Base-by-base conservation (phyloP, 768 basidiomycete species). In the Termitomyces sp. region DNA sequence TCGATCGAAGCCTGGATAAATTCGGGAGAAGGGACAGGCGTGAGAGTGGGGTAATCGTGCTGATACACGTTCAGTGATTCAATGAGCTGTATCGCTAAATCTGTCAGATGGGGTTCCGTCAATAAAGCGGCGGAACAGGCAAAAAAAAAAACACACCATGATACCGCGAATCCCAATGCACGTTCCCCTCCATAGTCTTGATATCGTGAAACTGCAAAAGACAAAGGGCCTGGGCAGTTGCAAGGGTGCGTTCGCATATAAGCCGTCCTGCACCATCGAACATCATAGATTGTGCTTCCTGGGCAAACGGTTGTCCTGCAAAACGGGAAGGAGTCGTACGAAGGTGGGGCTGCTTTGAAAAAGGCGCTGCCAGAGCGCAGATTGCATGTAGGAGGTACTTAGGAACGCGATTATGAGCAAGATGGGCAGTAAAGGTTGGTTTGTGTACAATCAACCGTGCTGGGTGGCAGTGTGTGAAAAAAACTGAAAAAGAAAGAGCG, bases 401-500 rank as follows among this genome's bases (percentile, higher is more conserved):
- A 42, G 91, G 90, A 33, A 93, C 80, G 57, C 80, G 77, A 62
- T 85, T 84, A 59, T 83, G 82, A 56, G 81, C 81, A 8, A 93
- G 80, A 33, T 81, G 77, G 2, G 83, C 77, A 24, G 85, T 77
- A 64, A 93, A 93, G 8, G 86, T 84, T 22, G 91, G 86, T 53
- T 88, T 88, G 71, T 93, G 91, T 47, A 93, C 81, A 59, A 92
- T 77, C 63, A 85, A 79, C 38, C 87, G 82, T 60, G 85, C 83
- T 24, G 90, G 90, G 66, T 92, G 88, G 63, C 86, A 87, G 68
- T 88, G 88, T 26, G 90, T 80, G 69, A 92, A 92, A 70, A 92
- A 92, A 10, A 92, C 90, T 92, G 64, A 42, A 50, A 33, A 56
- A 59, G 22, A 58, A 47, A 56, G 53, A 47, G 56, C 53, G n/a